Percentiles rank a stretch among this genome's conserved stretches.
phyloP scores from a whole-genome alignment of 805 yeast species.

The Isabelozyma rhagii region DNA sequence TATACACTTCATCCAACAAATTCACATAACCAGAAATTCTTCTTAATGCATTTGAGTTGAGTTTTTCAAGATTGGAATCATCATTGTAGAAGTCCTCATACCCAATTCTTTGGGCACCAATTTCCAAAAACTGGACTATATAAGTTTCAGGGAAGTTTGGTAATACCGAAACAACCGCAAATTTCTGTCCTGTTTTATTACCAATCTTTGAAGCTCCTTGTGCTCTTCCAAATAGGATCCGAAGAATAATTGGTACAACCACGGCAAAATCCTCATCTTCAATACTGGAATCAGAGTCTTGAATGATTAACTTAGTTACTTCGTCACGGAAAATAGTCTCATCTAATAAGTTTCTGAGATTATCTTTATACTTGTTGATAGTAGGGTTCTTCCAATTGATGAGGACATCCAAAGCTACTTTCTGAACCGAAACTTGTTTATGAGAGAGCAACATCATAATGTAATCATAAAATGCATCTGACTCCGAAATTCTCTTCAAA shows the following conservation, averaged over 20 bases:
- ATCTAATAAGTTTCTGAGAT: conserved; percentile 71
- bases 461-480: conserved; percentile 52
- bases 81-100: conserved; percentile 29
- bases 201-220: conserved; percentile 68
- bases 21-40: conserved; percentile 64
- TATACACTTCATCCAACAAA: conserved; percentile 53
- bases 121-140: conserved; percentile 55
- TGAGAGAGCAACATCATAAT: conserved; percentile 59
- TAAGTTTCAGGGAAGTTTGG: conserved; percentile 53
- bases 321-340: conserved; percentile 86
- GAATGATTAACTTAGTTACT: conserved; percentile 56
- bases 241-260: conserved; percentile 68
- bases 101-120: conserved; percentile 58
- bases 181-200: conserved; percentile 67
- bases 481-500: conserved; percentile 50
- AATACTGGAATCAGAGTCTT: conserved; percentile 48
- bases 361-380: conserved; percentile 67
- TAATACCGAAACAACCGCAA: conserved; percentile 62
- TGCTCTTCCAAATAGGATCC: conserved; percentile 85
- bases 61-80: conserved; percentile 11
- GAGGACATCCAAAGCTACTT: conserved; percentile 66
- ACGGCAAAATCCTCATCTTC: conserved; percentile 56
- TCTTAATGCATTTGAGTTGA: conserved; percentile 37
- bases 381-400: conserved; percentile 59
- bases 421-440: conserved; percentile 61